Percentiles rank a stretch among this genome's conserved stretches.
phyloP scores from a whole-genome alignment of 116 monocot genomes.

The Dioscorea cayenensis region DNA sequence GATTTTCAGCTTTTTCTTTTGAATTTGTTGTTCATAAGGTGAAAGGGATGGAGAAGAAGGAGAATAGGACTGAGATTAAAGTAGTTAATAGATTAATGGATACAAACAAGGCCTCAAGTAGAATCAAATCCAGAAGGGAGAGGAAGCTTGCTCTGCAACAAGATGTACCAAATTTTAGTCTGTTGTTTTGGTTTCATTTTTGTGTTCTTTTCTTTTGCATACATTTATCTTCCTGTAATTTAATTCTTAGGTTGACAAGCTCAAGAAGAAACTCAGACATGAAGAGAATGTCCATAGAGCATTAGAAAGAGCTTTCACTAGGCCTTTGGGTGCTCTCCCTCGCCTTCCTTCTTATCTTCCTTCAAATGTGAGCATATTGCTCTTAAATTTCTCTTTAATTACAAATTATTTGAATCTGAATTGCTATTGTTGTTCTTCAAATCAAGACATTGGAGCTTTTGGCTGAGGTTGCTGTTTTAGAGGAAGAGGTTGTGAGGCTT shows the following conservation, averaged over 20 bases:
- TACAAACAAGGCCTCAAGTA: conserved; percentile 8
- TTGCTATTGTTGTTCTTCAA: background rate
- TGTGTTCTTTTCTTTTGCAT: background rate
- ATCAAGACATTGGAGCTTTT: conserved; percentile 81
- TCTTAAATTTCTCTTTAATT: background rate
- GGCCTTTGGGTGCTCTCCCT: conserved; percentile 91
- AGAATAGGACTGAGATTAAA: conserved; percentile 34
- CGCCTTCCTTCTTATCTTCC: conserved; percentile 95
- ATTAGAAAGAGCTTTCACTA: conserved; percentile 85
- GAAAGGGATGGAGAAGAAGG: conserved; percentile 46
- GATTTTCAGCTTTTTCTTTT: background rate
- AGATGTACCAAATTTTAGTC: conserved; percentile 39
- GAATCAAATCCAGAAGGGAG: conserved; percentile 50
- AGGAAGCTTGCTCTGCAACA: conserved; percentile 83
- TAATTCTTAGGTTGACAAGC: conserved; percentile 67
- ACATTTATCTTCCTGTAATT: background rate
- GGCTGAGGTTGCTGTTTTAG: conserved; percentile 96
- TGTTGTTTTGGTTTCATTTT: background rate
- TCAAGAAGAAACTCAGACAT: conserved; percentile 73
- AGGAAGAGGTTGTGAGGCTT: conserved; percentile 83
- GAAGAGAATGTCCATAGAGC: conserved; percentile 95
- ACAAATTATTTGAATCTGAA: background rate
- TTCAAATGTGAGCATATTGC: conserved; percentile 35
- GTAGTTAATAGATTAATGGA: conserved; percentile 12
- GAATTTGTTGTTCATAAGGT: background rate